phyloP scores from a whole-genome alignment of 2,329 filamentous ascomycete species.

The Proliferodiscus dingleyae region DNA sequence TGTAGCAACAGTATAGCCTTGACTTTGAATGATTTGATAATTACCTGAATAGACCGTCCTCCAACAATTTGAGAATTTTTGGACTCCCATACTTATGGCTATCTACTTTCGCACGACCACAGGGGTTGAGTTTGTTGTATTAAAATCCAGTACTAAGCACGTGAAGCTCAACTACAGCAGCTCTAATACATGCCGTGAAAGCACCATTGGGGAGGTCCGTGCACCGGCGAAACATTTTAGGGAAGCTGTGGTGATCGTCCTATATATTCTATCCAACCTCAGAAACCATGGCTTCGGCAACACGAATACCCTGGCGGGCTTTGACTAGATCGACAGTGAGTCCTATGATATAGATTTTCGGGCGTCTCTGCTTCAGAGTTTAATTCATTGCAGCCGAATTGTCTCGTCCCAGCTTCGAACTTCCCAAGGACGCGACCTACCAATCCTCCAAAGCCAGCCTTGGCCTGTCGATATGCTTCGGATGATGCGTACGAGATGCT shows the following conservation, averaged over 20 bases:
- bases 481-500: constrained; percentile 6
- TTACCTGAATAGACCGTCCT: no score
- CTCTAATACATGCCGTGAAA: neutral
- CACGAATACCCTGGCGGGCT: constrained; percentile 24
- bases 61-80: no score
- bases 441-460: neutral
- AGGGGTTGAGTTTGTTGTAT: no score
- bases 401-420: constrained; percentile 7
- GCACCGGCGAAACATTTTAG: neutral
- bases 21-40: no score
- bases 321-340: constrained; percentile 17
- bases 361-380: neutral
- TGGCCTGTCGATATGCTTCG: constrained; percentile 9
- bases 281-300: neutral
- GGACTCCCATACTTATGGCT: no score
- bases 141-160: no score
- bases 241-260: neutral
- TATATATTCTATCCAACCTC: no score
- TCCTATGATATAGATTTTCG: neutral
- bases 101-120: no score
- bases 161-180: neutral
- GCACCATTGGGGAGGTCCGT: no score
- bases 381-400: constrained; percentile 17
- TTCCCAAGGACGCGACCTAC: constrained; percentile 4
- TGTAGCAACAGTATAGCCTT: no score